phyloP scores from a whole-genome alignment of 495 filamentous ascomycete genomes.

The Platismatia glauca region DNA sequence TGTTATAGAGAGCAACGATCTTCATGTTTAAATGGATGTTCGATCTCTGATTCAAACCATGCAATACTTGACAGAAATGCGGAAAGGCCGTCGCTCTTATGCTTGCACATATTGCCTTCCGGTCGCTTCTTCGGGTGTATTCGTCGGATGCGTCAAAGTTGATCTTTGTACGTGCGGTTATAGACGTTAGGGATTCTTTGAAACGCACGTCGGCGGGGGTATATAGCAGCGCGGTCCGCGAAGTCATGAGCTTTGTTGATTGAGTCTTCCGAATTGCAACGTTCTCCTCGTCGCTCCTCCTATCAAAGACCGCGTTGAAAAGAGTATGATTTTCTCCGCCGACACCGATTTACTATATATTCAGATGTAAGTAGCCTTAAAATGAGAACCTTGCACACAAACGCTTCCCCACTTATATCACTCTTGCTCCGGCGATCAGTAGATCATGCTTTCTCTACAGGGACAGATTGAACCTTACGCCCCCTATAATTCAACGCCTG shows the following conservation, averaged over 20 bases:
- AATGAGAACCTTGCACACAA: neutral
- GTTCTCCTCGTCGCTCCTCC: neutral
- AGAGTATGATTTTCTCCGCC: neutral
- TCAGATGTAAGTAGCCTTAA: neutral
- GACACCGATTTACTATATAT: neutral
- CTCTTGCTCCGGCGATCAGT: neutral
- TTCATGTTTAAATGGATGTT: neutral
- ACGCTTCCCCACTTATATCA: neutral
- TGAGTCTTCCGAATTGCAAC: neutral
- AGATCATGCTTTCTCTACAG: neutral
- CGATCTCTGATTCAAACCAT: neutral
- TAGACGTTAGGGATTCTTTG: too few relatives aligned
- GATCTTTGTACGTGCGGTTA: too few relatives aligned
- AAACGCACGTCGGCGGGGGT: too few relatives aligned
- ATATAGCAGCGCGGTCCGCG: too few relatives aligned
- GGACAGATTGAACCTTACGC: neutral
- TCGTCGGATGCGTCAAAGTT: too few relatives aligned
- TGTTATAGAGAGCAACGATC: neutral
- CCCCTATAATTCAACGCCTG: constrained; percentile 1
- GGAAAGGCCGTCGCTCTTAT: neutral
- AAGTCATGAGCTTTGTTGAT: too few relatives aligned
- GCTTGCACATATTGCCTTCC: neutral
- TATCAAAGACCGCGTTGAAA: neutral
- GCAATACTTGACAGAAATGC: neutral
- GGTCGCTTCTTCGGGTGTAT: neutral